Evolutionary conservation across 257 asterid genomes (phyloP).

Genomic region (Coffea canephora): DNA sequence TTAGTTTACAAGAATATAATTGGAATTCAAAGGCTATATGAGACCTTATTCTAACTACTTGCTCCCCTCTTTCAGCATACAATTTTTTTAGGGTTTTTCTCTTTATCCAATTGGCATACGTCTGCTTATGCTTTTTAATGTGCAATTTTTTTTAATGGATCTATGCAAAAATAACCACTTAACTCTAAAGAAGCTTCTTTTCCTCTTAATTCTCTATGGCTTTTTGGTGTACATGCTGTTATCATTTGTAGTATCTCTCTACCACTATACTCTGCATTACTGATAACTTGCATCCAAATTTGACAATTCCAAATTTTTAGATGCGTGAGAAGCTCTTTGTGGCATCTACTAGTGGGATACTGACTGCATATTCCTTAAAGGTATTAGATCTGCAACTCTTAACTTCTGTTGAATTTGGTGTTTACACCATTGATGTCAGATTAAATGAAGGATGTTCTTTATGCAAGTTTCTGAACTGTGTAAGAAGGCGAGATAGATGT

Average conservation of each 20-base stretch:
- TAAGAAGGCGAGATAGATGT: no score
- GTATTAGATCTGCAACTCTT: conserved; percentile 32
- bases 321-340: conserved; percentile 69
- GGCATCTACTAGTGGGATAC: conserved; percentile 86
- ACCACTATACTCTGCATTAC: neutral
- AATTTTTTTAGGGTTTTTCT: neutral
- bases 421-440: neutral
- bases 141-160: neutral
- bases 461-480: no score
- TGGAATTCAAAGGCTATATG: no score
- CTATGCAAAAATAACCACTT: neutral
- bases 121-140: neutral
- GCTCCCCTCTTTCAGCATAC: neutral
- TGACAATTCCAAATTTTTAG: conserved; percentile 32
- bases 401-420: conserved; percentile 5
- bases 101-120: neutral
- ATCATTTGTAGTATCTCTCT: neutral
- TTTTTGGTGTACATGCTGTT: neutral
- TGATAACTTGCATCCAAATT: conserved; percentile 1
- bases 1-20: no score
- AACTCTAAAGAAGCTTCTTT: neutral
- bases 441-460: no score
- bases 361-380: conserved; percentile 67
- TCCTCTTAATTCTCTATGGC: neutral
- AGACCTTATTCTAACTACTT: neutral